Conservation (phyloP, 2,329 filamentous ascomycete species). For the Drechslerella stenobrocha region DNA sequence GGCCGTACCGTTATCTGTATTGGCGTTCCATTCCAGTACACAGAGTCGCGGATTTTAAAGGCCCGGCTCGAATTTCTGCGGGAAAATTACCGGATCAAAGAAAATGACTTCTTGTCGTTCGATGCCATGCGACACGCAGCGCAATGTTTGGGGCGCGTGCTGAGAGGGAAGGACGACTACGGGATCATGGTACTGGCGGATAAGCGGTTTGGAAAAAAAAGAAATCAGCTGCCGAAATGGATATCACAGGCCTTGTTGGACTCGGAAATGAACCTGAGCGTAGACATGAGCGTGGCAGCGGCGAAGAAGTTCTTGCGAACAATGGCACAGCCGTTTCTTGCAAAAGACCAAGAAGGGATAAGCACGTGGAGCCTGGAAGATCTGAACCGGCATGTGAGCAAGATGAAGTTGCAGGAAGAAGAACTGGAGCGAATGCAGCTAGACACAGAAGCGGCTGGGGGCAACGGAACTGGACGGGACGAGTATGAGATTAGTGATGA, state of each 20-base stretch:
- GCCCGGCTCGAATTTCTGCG: constrained; percentile 93
- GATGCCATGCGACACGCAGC: constrained; percentile 99
- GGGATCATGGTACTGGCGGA: constrained; percentile 99
- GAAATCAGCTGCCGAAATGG: constrained; percentile 90
- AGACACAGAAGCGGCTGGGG: constrained; percentile 52
- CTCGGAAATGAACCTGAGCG: constrained; percentile 84
- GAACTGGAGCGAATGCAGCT: constrained; percentile 54
- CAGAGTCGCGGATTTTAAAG: constrained; percentile 94
- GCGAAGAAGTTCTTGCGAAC: constrained; percentile 85
- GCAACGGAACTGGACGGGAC: constrained; percentile 24
- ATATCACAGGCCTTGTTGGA: constrained; percentile 86
- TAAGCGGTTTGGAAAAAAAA: constrained; percentile 88
- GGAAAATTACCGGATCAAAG: constrained; percentile 93
- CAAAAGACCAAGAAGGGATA: constrained; percentile 84
- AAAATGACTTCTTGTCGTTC: constrained; percentile 97
- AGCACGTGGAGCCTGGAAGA: constrained; percentile 87
- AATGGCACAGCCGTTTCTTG: constrained; percentile 88
- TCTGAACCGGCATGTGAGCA: constrained; percentile 75
- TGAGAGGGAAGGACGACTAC: constrained; percentile 97
- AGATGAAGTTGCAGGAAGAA: constrained; percentile 66
- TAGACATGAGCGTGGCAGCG: constrained; percentile 88
- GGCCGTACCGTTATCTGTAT: constrained; percentile 94
- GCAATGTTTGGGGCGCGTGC: constrained; percentile 89
- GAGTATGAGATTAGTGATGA: constrained; percentile 45
- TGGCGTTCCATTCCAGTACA: constrained; percentile 97